Conservation (phyloP, 164 flowering plant species). For the Protea cynaroides region DNA sequence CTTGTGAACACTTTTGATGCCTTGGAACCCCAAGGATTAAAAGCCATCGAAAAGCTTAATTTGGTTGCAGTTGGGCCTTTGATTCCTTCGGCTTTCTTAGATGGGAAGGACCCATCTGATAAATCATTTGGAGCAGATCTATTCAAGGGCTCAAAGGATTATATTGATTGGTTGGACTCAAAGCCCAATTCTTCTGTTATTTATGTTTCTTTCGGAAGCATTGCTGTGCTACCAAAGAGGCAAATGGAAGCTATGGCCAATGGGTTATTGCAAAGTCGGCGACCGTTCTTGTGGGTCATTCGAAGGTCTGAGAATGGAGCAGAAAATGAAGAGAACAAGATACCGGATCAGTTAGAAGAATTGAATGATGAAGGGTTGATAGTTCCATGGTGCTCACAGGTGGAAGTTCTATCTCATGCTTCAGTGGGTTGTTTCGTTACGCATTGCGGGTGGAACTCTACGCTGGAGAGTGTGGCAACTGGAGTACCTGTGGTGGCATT, state of each 20-base stretch:
- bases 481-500: conserved; percentile 35
- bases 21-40: conserved; percentile 29
- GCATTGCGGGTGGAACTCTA: conserved; percentile 49
- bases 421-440: conserved; percentile 34
- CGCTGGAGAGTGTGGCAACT: conserved; percentile 3
- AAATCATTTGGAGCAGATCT: not conserved
- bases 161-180: conserved; percentile 16
- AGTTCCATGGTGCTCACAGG: conserved; percentile 35
- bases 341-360: not conserved
- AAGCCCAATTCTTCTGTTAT: conserved; percentile 11
- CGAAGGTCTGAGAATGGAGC: not conserved
- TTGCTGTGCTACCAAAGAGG: not conserved
- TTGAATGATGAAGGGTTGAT: conserved; percentile 20
- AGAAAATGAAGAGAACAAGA: not conserved
- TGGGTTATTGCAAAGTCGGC: conserved; percentile 10
- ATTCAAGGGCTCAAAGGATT: not conserved
- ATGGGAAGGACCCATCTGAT: conserved; percentile 16
- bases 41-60: conserved; percentile 18
- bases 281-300: conserved; percentile 28
- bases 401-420: conserved; percentile 32
- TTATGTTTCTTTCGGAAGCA: conserved; percentile 20
- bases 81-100: conserved; percentile 34
- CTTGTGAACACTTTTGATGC: conserved; percentile 44
- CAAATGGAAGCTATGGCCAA: conserved; percentile 22
- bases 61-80: conserved; percentile 41